Base-by-base conservation (phyloP, 306 rosid species). In the Neltuma alba region DNA sequence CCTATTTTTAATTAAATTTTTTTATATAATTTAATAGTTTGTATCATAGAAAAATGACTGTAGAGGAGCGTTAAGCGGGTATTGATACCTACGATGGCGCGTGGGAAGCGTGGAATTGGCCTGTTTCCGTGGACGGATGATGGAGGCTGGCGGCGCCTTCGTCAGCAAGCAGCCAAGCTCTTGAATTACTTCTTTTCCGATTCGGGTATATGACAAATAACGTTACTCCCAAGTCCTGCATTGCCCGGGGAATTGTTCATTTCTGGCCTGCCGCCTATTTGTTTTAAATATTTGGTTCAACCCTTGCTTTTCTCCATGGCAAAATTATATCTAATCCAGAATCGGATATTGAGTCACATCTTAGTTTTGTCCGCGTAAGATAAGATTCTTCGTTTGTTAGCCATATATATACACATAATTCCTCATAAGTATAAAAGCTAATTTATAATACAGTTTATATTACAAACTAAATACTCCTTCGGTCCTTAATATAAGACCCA, bases 301-400 rank as follows among this genome's bases (percentile, higher is more conserved):
- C 52, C 0, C 52, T 47, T 47, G n/a, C 15, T 15, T 2, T 45
- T 45, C 4, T 33, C 4, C 2, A 5, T 33, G 40, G 65, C 65
- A 12, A 60, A 28, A 28, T 1, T 60, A 12, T 60, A 37, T 61
- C 28, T 20, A 37, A 20, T n/a, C 15, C 31, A 37, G 18, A 37
- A 25, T 37, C 31, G 71, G 47, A 66, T 37, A n/a, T 37, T 9
- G 71, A 20, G 72, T 67, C 72, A 8, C 72, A 23, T 67, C 50
- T 12, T 5, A 38, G 8, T 38, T 36, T 67, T 67, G 33, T 21
- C 33, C 1, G 13, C 48, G 21, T 4, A 12, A 12, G 50, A 37
- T 37, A 6, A 38, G 50, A 67, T 67, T 36, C 47, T 21, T 36
- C 13, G 4, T 65, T 63, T 65, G 30, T 65, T 65, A n/a, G 71